A percentile compares a stretch with the other conserved stretches of the same genome.
Evolutionary conservation across 2,329 filamentous ascomycete species (phyloP).

Genomic region (Colletotrichum falcatum): DNA sequence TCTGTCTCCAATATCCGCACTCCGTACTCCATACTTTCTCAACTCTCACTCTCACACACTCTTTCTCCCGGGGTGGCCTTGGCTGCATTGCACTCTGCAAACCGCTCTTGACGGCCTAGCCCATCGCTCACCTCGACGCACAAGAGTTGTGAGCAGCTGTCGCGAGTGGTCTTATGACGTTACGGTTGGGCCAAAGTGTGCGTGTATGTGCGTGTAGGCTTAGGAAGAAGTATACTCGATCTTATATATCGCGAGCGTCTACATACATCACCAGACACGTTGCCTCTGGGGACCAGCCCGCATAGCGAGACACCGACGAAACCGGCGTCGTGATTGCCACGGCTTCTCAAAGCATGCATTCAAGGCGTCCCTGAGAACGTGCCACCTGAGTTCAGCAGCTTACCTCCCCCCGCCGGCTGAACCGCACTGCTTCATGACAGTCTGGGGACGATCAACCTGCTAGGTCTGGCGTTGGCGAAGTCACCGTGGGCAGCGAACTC

Average conservation of each 20-base stretch:
- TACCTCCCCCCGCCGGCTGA: too few species aligned
- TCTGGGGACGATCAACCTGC: too few species aligned
- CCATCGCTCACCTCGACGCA: too few species aligned
- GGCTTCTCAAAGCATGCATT: not conserved
- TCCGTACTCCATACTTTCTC: too few species aligned
- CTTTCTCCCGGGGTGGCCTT: too few species aligned
- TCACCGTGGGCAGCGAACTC: not conserved
- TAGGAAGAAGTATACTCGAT: not conserved
- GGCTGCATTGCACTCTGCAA: too few species aligned
- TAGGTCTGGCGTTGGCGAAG: too few species aligned
- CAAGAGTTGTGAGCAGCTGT: not conserved
- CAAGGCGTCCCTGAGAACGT: not conserved
- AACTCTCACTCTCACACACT: too few species aligned
- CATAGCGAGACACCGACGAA: not conserved
- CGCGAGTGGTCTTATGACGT: not conserved
- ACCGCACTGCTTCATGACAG: too few species aligned
- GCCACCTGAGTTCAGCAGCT: not conserved
- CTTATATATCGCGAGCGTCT: not conserved
- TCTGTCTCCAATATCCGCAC: too few species aligned
- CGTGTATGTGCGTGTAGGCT: too few species aligned
- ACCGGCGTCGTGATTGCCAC: not conserved
- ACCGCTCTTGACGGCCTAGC: too few species aligned
- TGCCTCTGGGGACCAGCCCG: not conserved
- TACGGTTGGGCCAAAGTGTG: not conserved
- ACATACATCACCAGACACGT: not conserved